Evolutionary conservation across 2,329 filamentous ascomycete species (phyloP).

Genomic region (Fusarium sp.): DNA sequence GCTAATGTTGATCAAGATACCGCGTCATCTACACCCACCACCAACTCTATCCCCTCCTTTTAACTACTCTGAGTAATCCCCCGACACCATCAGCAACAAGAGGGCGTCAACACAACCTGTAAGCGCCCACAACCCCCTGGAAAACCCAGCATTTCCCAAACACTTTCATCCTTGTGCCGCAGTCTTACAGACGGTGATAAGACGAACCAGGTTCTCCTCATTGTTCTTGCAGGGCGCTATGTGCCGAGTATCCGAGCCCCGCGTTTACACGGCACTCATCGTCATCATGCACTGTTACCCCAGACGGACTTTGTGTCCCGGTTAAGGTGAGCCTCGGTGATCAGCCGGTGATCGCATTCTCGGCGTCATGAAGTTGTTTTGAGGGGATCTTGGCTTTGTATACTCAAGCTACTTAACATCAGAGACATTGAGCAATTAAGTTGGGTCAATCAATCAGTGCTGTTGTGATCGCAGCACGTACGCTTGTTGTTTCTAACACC

Average conservation of each 20-base stretch:
- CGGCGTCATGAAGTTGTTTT: conserved; percentile 25
- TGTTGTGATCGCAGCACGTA: background rate
- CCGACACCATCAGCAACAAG: background rate
- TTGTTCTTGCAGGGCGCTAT: conserved; percentile 8
- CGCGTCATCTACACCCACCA: conserved; percentile 1
- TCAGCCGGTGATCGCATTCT: conserved; percentile 37
- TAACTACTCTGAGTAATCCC: background rate
- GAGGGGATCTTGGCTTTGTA: conserved; percentile 15
- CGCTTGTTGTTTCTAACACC: background rate
- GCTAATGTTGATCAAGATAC: background rate
- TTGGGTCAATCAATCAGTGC: background rate
- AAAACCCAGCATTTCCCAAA: no score
- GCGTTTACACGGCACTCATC: conserved; percentile 25
- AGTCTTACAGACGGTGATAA: background rate
- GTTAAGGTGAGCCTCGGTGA: conserved; percentile 37
- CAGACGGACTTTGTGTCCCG: conserved; percentile 20
- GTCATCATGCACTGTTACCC: conserved; percentile 21
- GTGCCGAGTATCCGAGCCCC: conserved; percentile 43
- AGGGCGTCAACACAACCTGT: background rate
- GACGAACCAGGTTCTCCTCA: background rate
- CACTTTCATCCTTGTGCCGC: background rate
- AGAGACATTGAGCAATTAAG: conserved; percentile 10
- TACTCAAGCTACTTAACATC: conserved; percentile 25
- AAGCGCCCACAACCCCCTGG: background rate
- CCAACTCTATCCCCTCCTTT: conserved; percentile 13